Evolutionary conservation across 305 asterid species (phyloP), one percentile per base, ranked within the genome.

Genomic region (Ilex paraguariensis): DNA sequence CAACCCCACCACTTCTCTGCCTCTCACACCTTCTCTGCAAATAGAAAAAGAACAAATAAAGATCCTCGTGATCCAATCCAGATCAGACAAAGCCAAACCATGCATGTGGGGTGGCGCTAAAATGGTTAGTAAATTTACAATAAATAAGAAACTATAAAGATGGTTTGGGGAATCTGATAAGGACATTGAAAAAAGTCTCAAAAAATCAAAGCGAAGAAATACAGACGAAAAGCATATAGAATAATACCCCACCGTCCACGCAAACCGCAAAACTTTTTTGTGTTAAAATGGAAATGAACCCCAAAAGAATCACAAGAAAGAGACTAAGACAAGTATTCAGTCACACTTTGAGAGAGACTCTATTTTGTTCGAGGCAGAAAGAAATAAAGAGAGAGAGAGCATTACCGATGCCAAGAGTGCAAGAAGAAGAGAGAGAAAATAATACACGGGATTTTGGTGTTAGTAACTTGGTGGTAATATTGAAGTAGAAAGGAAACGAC

Each of bases 11-110:
- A 72, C 44, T 55, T 52, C 63, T 40, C 56, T 60, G 71, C 48
- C 62, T 68, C 46, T 65, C 70, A 61, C 36, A 59, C 56, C 59
- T 66, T 51, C 49, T 60, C 30, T 66, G 55, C 59, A 51, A 21
- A 58, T 59, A 51, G 44, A 50, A 57, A 64, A 58, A 10, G 40
- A 64, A 57, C 60, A 72, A 70, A 63, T 14, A 52, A 65, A 67
- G 82, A 73, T 61, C 73, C 76, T 66, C 57, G 78, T 66, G 87
- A 82, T 76, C 82, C 71, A 81, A 78, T 76, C 79, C 77, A 80
- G 79, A 82, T 77, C 83, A 81, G 78, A 74, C 64, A 76, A 74
- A 73, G 62, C 62, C 74, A 73, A 59, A 69, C 73, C 77, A 61
- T 71, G 82, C 80, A 73, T 66, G 82, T 74, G 77, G 75, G 63